Base-by-base conservation (phyloP, 768 basidiomycete genomes). In the Boletus subcaerulescens region DNA sequence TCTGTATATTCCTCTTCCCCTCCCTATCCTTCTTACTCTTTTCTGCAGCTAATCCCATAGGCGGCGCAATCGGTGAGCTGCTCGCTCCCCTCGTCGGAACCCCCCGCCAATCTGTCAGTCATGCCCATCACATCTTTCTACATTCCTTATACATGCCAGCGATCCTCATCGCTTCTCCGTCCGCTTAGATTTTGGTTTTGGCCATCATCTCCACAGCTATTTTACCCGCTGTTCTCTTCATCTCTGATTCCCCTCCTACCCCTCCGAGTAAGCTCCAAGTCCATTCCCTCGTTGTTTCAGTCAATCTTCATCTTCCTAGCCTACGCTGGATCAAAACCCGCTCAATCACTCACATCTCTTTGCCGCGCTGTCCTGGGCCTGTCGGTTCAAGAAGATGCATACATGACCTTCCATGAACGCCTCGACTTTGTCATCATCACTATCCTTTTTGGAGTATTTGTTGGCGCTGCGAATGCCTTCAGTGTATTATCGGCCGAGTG, bases 21-120 rank as follows among this genome's bases (percentile, higher is more conserved):
- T 38, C 4, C 32, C 18, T 54, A 11, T 33, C 18, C 35, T 17
- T 44, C 14, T 46, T 5, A 57, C 18, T 24, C 29, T 5, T 35
- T 38, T 45, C 18, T 54, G 8, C 48, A 87, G 87, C 86, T 4
- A 90, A 89, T 69, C 89, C 89, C 0, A 59, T 92, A 15, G 90
- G 90, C 8, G 77, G 81, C 18, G 91, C 88, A 5, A 55, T 93
- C 0, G 89, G 85, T 0, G 89, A 91, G 65, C 65, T 93, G 10
- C 69, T 91, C 14, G 84, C 88, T 48, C 89, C 91, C 1, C 68
- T 86, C 15, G 71, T 83, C 1, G 80, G 77, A 13, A 68, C 74
- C 48, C 75, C 79, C 4, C 73, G 82, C 32, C 71, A 80, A 63
- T 89, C 88, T 33, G 89, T 90, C 57, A 56, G 80, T 69, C 20